phyloP scores from a whole-genome alignment of 768 basidiomycete species.

The Termitomyces titanicus region DNA sequence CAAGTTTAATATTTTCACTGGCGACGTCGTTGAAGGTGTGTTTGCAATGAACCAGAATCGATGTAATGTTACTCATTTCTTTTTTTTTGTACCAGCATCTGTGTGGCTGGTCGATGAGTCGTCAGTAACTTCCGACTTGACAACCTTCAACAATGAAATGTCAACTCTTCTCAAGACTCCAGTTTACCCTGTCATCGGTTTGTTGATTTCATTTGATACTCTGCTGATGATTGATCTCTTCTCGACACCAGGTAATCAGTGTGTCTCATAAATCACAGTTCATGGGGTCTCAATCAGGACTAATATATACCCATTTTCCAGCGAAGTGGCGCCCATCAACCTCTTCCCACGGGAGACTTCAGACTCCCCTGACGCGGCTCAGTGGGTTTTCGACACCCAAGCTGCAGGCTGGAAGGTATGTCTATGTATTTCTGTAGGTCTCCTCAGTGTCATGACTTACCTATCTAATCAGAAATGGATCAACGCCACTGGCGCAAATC shows the following conservation, averaged over 20 bases:
- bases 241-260: conserved; percentile 45
- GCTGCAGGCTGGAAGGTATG: conserved; percentile 46
- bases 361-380: conserved; percentile 28
- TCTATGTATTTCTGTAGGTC: not conserved
- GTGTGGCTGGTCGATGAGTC: conserved; percentile 45
- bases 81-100: conserved; percentile 30
- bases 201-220: conserved; percentile 2
- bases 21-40: conserved; percentile 59
- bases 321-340: conserved; percentile 58
- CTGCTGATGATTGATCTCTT: not conserved
- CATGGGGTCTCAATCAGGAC: not conserved
- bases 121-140: conserved; percentile 37
- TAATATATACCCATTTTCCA: conserved; percentile 16
- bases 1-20: conserved; percentile 58
- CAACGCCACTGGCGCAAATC: conserved; percentile 33
- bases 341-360: conserved; percentile 50
- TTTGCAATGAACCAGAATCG: not conserved
- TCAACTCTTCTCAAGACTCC: conserved; percentile 33
- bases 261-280: conserved; percentile 14
- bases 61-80: not conserved
- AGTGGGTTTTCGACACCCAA: conserved; percentile 58
- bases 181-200: conserved; percentile 51
- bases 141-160: conserved; percentile 45
- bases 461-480: conserved; percentile 39
- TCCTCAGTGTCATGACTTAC: not conserved